These are phyloP conservation scores for Akanthomyces dipterigenus DNA, from an alignment of 2,329 filamentous ascomycete genomes.

Conservation along the genomic window DNA sequence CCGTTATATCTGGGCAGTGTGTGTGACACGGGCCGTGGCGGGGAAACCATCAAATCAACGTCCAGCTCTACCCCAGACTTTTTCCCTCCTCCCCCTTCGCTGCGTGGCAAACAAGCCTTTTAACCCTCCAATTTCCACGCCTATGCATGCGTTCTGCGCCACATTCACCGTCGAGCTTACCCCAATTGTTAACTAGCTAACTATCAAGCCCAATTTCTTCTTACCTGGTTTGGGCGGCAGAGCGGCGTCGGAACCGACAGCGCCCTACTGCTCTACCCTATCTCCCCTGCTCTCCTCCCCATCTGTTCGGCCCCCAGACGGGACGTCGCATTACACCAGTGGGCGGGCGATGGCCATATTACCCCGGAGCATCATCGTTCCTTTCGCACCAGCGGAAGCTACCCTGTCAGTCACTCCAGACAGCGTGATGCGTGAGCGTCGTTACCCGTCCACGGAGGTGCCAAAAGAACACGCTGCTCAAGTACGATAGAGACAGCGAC, in stretches of 20 bases:
- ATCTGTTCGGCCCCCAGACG: background rate
- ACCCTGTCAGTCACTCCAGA: background rate
- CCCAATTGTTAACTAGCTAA: background rate
- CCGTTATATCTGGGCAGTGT: background rate
- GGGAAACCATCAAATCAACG: background rate
- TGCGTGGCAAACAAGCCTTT: background rate
- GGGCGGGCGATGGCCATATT: background rate
- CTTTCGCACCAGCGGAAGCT: constrained; percentile 11
- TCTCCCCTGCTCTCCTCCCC: background rate
- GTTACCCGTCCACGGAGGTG: too few relatives aligned
- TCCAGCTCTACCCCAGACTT: background rate
- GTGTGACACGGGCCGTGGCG: background rate
- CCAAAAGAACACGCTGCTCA: too few relatives aligned
- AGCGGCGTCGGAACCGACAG: too few relatives aligned
- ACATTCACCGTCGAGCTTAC: background rate
- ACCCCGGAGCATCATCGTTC: background rate
- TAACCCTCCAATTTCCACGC: background rate
- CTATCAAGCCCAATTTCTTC: too few relatives aligned
- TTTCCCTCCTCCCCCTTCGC: background rate
- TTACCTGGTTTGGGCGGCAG: too few relatives aligned
- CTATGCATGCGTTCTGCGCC: background rate
- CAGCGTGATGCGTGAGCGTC: background rate
- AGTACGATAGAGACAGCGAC: too few relatives aligned
- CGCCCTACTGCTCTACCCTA: too few relatives aligned
- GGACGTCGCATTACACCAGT: constrained; percentile 1